phyloP scores from a whole-genome alignment of 139 green algal species.

The Zygnema circumcarinatum region DNA sequence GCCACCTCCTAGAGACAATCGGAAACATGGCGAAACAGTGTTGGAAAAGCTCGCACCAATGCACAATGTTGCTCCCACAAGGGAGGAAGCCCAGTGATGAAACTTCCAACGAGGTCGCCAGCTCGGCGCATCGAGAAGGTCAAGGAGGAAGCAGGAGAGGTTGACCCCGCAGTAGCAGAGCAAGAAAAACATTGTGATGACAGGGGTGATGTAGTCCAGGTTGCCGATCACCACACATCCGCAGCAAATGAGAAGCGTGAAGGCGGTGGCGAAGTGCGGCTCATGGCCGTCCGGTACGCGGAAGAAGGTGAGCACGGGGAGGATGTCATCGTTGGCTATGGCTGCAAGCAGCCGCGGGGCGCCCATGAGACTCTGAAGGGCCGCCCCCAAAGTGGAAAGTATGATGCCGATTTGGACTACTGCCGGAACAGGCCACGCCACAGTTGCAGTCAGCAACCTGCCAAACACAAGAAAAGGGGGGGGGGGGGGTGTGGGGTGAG shows the following conservation, averaged over 20 bases:
- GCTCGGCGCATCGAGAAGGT: constrained; percentile 57
- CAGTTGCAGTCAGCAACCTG: constrained; percentile 43
- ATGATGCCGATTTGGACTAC: constrained; percentile 64
- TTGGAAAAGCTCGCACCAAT: too few species aligned
- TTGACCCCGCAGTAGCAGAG: constrained; percentile 63
- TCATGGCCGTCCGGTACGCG: constrained; percentile 27
- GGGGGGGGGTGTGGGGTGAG: too few species aligned
- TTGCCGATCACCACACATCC: constrained; percentile 58
- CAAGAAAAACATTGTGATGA: constrained; percentile 68
- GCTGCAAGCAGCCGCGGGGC: constrained; percentile 58
- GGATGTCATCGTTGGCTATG: constrained; percentile 62
- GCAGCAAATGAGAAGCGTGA: constrained; percentile 43
- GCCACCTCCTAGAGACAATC: too few species aligned
- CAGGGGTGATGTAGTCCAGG: constrained; percentile 61
- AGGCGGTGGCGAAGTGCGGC: constrained; percentile 47
- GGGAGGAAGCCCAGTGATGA: constrained; percentile 52
- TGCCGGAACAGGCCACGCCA: constrained; percentile 54
- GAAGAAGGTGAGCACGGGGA: constrained; percentile 57
- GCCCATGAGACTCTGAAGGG: constrained; percentile 59
- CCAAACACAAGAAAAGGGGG: too few species aligned
- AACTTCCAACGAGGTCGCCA: constrained; percentile 64
- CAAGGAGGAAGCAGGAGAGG: constrained; percentile 63
- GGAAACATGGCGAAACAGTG: too few species aligned
- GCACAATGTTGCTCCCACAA: constrained; percentile 53
- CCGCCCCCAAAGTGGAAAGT: constrained; percentile 58